phyloP scores from a whole-genome alignment of 129 eudicot species.

The Artemisia argyi region DNA sequence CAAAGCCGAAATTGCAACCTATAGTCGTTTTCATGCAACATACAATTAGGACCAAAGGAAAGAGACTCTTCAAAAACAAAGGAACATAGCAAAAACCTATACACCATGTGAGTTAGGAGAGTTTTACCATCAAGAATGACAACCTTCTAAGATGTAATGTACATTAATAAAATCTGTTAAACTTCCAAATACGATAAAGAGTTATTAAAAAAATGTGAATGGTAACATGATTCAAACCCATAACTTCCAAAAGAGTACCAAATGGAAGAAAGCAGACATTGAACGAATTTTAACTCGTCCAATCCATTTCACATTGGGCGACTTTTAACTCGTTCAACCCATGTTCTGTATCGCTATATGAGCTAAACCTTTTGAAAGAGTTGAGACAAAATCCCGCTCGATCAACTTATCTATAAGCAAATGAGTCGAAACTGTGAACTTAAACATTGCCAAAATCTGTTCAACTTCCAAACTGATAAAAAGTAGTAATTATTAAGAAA shows the following conservation, averaged over 20 bases:
- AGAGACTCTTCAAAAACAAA: constrained; percentile 5
- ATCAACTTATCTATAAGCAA: neutral
- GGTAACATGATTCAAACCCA: too few relatives aligned
- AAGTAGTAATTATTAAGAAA: neutral
- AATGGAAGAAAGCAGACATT: too few relatives aligned
- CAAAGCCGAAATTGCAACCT: too few relatives aligned
- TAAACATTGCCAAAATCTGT: neutral
- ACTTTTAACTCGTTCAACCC: neutral
- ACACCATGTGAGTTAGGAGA: neutral
- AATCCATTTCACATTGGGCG: neutral
- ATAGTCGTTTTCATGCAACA: neutral
- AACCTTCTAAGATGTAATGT: neutral
- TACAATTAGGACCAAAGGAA: neutral
- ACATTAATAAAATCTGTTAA: neutral
- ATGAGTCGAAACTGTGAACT: neutral
- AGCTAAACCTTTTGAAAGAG: neutral
- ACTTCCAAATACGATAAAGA: too few relatives aligned
- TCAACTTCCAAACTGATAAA: neutral
- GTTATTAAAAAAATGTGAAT: too few relatives aligned
- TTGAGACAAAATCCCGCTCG: neutral
- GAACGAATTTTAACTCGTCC: too few relatives aligned
- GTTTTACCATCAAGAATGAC: constrained; percentile 19
- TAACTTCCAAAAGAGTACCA: too few relatives aligned
- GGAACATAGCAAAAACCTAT: neutral
- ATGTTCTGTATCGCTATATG: neutral